Evolutionary conservation across 2,329 filamentous ascomycete species (phyloP).

Genomic region (Juglanconis sp.): DNA sequence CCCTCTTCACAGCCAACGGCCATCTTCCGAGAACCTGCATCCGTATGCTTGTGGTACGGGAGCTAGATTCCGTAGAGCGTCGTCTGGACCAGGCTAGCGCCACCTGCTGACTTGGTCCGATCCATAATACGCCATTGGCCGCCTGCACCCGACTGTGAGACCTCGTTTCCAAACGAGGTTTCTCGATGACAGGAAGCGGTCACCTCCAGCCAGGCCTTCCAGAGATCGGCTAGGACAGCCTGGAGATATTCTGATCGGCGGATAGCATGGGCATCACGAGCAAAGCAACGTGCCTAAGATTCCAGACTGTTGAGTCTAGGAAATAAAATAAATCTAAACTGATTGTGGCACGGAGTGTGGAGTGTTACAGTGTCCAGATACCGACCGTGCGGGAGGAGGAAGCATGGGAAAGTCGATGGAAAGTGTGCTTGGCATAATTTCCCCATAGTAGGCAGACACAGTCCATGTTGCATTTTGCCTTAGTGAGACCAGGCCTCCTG

Average conservation of each 20-base stretch:
- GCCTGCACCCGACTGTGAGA: background rate
- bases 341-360: too few relatives aligned
- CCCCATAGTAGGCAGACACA: background rate
- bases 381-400: background rate
- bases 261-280: background rate
- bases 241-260: background rate
- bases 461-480: background rate
- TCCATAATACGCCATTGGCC: slow-evolving; percentile 8
- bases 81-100: background rate
- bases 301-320: too few relatives aligned
- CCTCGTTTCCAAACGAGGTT: background rate
- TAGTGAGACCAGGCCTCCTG: background rate
- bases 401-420: background rate
- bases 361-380: too few relatives aligned
- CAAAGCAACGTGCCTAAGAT: background rate
- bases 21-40: background rate
- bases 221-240: background rate
- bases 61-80: background rate
- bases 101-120: background rate
- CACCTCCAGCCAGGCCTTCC: background rate
- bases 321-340: too few relatives aligned
- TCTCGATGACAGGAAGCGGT: background rate
- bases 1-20: background rate
- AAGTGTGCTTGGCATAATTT: background rate
- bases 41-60: background rate